These are phyloP conservation scores for Fusarium chuoi DNA, from an alignment of 2,329 filamentous ascomycete genomes.

Conservation along the genomic window DNA sequence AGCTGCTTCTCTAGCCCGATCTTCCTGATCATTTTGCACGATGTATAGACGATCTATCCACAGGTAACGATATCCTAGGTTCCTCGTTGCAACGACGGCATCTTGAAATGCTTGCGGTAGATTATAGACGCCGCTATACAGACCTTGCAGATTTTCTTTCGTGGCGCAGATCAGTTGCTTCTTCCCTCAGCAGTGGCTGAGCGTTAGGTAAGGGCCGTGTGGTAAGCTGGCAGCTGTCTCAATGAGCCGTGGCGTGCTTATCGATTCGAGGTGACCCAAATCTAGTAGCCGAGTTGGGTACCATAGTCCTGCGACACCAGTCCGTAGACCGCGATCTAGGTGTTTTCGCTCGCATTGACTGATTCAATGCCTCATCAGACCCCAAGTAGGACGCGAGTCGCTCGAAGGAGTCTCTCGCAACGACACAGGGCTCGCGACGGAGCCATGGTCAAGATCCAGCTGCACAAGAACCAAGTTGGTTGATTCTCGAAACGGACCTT, in stretches of 20 bases:
- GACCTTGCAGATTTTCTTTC: background rate
- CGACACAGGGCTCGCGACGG: rapidly evolving
- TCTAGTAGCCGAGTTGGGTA: background rate
- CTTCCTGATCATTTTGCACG: background rate
- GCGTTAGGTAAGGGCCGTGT: rapidly evolving
- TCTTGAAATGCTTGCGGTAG: background rate
- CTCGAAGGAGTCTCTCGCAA: background rate
- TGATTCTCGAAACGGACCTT: background rate
- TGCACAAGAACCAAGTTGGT: too few relatives aligned
- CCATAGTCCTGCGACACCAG: rapidly evolving
- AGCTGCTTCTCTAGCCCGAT: background rate
- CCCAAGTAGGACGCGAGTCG: background rate
- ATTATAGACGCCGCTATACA: background rate
- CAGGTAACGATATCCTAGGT: background rate
- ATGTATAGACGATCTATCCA: background rate
- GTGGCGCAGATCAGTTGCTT: background rate
- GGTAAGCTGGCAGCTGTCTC: rapidly evolving
- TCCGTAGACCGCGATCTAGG: rapidly evolving
- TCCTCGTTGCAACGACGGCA: background rate
- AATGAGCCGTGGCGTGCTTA: background rate
- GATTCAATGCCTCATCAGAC: background rate
- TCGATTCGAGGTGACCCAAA: background rate
- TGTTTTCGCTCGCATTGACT: rapidly evolving
- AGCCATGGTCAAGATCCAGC: too few relatives aligned
- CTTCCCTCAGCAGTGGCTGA: background rate